Evolutionary conservation across 192 early-diverging fungal genomes (phyloP).

Genomic region (Linnemannia exigua): DNA sequence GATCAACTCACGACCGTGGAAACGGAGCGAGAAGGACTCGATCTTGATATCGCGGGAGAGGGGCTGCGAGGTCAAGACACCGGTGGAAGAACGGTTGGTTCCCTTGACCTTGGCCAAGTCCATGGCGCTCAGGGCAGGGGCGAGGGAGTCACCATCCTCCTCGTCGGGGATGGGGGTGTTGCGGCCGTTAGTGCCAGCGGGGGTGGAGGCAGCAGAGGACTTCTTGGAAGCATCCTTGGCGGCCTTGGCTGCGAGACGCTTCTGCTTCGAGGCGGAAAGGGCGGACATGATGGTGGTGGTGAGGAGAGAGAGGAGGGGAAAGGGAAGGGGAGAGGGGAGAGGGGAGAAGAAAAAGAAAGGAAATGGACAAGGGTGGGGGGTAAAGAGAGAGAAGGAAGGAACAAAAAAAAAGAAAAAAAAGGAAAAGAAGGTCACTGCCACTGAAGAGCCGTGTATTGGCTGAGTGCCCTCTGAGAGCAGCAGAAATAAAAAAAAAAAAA

Average conservation of each 20-base stretch:
- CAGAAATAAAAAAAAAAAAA: not conserved
- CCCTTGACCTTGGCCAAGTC: slow-evolving; percentile 75
- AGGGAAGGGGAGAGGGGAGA: not conserved
- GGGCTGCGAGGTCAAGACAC: slow-evolving; percentile 92
- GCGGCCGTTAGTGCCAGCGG: slow-evolving; percentile 47
- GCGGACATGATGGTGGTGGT: slow-evolving; percentile 37
- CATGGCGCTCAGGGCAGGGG: slow-evolving; percentile 46
- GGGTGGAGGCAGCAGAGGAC: slow-evolving; percentile 50
- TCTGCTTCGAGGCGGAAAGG: slow-evolving; percentile 81
- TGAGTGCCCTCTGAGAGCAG: not conserved
- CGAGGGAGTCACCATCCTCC: slow-evolving; percentile 40
- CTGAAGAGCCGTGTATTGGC: not conserved
- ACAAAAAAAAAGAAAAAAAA: slow-evolving; percentile 22
- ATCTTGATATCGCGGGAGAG: slow-evolving; percentile 97
- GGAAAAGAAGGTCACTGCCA: not conserved
- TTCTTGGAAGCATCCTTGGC: slow-evolving; percentile 65
- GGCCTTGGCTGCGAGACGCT: slow-evolving; percentile 83
- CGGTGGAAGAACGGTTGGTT: slow-evolving; percentile 88
- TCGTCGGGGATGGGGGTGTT: slow-evolving; percentile 43
- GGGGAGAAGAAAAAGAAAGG: slow-evolving; percentile 18
- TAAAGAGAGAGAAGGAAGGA: not conserved
- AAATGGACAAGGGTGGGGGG: not conserved
- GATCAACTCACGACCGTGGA: slow-evolving; percentile 95
- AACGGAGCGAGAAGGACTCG: slow-evolving; percentile 93
- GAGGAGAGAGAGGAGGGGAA: slow-evolving; percentile 1